Conservation (phyloP, 768 basidiomycete species). For the Boletellus emodensis region DNA sequence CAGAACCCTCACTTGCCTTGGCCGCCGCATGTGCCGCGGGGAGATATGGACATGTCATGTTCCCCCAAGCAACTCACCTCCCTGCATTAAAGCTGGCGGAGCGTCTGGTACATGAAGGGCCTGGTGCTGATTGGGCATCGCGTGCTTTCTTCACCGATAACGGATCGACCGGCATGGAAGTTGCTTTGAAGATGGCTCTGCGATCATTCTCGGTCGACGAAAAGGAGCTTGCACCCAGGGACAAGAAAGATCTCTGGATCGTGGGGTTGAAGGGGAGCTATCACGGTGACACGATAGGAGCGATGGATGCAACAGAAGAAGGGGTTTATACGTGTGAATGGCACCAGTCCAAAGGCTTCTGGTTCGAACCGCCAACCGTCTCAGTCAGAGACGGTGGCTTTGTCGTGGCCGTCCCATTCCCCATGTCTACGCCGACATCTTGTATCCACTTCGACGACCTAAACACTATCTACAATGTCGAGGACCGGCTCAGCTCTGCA, state of each 20-base stretch:
- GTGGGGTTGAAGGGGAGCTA: conserved; percentile 90
- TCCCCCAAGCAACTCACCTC: conserved; percentile 80
- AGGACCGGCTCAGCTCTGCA: conserved; percentile 50
- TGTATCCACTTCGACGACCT: conserved; percentile 39
- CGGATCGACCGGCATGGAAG: conserved; percentile 94
- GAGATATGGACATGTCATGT: conserved; percentile 96
- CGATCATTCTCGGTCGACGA: conserved; percentile 53
- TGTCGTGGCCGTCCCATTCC: conserved; percentile 50
- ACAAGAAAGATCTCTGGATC: conserved; percentile 61
- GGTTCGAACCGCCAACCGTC: conserved; percentile 89
- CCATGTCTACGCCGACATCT: conserved; percentile 33
- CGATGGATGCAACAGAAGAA: conserved; percentile 93
- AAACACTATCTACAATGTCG: conserved; percentile 66
- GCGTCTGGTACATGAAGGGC: conserved; percentile 64
- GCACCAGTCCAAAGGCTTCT: conserved; percentile 88
- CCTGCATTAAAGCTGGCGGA: conserved; percentile 87
- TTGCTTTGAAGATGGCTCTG: conserved; percentile 96
- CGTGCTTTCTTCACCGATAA: conserved; percentile 93
- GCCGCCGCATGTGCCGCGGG: conserved; percentile 90
- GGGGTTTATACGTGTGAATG: conserved; percentile 94
- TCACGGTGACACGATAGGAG: conserved; percentile 96
- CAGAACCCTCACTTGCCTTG: conserved; percentile 66
- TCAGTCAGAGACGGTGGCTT: conserved; percentile 58
- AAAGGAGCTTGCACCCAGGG: conserved; percentile 30
- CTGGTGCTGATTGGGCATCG: conserved; percentile 87